phyloP scores from a whole-genome alignment of 139 green algal species.

The Coccomyxa sp. region DNA sequence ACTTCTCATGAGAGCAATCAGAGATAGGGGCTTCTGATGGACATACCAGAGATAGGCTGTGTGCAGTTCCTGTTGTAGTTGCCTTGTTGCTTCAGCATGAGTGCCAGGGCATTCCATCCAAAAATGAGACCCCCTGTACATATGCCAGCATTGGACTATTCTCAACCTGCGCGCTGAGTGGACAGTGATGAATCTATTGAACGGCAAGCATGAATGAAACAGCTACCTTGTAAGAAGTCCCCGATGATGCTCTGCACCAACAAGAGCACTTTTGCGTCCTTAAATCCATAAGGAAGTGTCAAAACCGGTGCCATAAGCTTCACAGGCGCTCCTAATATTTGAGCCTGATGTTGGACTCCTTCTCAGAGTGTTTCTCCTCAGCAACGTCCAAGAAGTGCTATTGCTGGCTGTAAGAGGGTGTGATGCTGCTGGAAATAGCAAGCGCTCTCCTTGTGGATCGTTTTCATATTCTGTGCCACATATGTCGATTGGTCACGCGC shows the following conservation, averaged over 20 bases:
- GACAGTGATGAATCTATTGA: neutral
- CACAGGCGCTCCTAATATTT: no score
- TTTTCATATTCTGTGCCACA: neutral
- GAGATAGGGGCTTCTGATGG: no score
- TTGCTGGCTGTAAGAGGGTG: neutral
- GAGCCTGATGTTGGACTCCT: no score
- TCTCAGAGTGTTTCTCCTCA: no score
- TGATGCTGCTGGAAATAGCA: neutral
- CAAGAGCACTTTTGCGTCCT: neutral
- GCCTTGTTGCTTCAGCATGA: constrained; percentile 37
- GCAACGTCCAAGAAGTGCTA: neutral
- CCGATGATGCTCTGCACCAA: neutral
- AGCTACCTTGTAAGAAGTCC: constrained; percentile 11
- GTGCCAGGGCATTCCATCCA: constrained; percentile 48
- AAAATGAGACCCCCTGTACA: constrained; percentile 52
- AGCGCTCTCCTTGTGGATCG: neutral
- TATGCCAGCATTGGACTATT: neutral
- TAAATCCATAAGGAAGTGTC: constrained; percentile 3
- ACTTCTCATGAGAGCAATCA: no score
- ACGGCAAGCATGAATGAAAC: neutral
- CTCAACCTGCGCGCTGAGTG: neutral
- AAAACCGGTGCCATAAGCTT: neutral
- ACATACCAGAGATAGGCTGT: neutral
- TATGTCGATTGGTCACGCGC: neutral
- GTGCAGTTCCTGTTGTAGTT: constrained; percentile 32